A percentile compares a stretch with the other conserved stretches of the same genome.
Evolutionary conservation across 2,329 filamentous ascomycete species (phyloP).

Genomic region (Lachnellula willkommii): DNA sequence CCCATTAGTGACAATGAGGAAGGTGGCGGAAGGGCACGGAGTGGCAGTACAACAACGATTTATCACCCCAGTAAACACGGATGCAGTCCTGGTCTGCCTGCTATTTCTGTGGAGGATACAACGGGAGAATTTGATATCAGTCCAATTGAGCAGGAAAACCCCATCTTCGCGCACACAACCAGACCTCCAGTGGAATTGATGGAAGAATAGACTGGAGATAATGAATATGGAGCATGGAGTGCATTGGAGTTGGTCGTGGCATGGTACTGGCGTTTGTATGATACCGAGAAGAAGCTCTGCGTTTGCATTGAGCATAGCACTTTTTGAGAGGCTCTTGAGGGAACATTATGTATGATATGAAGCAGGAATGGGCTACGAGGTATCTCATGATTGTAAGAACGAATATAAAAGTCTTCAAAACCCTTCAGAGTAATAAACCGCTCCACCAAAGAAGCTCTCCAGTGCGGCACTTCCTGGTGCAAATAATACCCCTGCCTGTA

Average conservation of each 20-base stretch:
- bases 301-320: constrained; percentile 20
- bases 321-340: constrained; percentile 2
- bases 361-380: not conserved
- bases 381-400: not conserved
- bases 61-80: constrained; percentile 57
- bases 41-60: constrained; percentile 60
- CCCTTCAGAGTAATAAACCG: too few species aligned
- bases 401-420: not conserved
- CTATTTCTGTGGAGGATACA: constrained; percentile 63
- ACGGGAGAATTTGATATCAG: constrained; percentile 45
- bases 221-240: not conserved
- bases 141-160: constrained; percentile 38
- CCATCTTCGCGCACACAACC: constrained; percentile 55
- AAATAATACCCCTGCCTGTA: too few species aligned
- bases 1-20: constrained; percentile 37
- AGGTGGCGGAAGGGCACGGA: constrained; percentile 37
- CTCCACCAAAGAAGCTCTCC: too few species aligned
- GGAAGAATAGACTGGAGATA: constrained; percentile 22
- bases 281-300: constrained; percentile 16
- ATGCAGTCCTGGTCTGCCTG: constrained; percentile 52
- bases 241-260: not conserved
- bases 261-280: constrained; percentile 8
- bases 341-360: constrained; percentile 13
- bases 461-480: too few species aligned
- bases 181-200: constrained; percentile 63